phyloP scores from a whole-genome alignment of 495 filamentous ascomycete genomes.

The Talaromyces thailandensis region DNA sequence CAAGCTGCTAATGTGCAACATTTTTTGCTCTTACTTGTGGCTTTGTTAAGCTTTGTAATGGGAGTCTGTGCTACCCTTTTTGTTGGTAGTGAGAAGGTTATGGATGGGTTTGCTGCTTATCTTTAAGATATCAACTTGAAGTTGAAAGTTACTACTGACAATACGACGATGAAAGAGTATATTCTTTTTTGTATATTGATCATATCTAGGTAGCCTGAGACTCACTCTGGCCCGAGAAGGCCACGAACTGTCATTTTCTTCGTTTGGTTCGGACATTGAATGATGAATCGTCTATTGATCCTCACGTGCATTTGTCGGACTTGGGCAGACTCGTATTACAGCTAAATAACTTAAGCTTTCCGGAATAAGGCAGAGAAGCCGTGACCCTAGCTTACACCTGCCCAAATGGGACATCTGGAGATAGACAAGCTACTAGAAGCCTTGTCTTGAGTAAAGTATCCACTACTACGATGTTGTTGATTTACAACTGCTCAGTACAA shows the following conservation, averaged over 20 bases:
- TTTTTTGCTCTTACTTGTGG: not conserved
- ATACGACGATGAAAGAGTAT: not conserved
- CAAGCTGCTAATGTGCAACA: not conserved
- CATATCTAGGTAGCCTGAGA: not conserved
- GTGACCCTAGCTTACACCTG: not conserved
- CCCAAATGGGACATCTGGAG: not conserved
- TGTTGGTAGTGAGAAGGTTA: not conserved
- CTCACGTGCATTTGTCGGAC: not conserved
- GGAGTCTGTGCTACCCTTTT: not conserved
- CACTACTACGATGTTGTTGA: not conserved
- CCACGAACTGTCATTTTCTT: not conserved
- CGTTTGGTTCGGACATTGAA: not conserved
- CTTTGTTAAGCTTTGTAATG: not conserved
- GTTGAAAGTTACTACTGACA: not conserved
- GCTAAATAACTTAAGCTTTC: not conserved
- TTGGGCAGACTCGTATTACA: not conserved
- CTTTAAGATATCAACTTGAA: not conserved
- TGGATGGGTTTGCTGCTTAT: not conserved
- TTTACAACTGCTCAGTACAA: not conserved
- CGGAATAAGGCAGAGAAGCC: not conserved
- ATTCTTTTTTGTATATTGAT: not conserved
- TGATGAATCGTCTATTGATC: not conserved
- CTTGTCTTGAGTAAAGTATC: not conserved
- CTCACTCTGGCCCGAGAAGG: not conserved
- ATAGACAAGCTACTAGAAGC: not conserved